Conservation (phyloP, 2,329 filamentous ascomycete species). For the Ophiostoma quercus region DNA sequence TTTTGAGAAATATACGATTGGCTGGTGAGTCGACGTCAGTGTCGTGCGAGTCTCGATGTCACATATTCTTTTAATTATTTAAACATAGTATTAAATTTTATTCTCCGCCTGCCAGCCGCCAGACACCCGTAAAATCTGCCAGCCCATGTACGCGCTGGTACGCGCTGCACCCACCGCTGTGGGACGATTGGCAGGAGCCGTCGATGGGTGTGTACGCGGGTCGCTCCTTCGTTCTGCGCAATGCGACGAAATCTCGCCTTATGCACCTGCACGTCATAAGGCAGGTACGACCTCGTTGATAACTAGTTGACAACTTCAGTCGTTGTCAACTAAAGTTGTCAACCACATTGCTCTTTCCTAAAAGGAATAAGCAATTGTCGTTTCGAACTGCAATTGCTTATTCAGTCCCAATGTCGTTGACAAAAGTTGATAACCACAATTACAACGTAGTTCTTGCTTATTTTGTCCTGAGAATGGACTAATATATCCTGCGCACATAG, state of each 20-base stretch:
- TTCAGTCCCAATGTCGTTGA: not conserved
- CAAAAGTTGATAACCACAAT: not conserved
- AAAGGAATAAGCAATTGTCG: not conserved
- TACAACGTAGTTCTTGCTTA: not conserved
- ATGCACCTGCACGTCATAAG: constrained; percentile 1
- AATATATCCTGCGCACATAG: not conserved
- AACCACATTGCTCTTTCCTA: not conserved
- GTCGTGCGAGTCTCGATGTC: not conserved
- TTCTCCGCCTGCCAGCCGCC: not conserved
- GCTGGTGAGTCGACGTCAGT: not conserved
- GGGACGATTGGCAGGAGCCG: not conserved
- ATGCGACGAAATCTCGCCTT: not conserved
- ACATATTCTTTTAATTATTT: not conserved
- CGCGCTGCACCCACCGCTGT: not conserved
- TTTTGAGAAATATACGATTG: not conserved
- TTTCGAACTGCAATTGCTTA: not conserved
- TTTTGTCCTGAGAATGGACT: not conserved
- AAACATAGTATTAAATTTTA: not conserved
- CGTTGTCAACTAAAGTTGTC: not conserved
- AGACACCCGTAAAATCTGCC: not conserved
- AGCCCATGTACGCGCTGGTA: not conserved
- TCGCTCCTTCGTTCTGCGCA: not conserved
- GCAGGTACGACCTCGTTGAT: not conserved
- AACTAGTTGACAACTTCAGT: not conserved
- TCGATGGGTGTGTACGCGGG: not conserved